Conservation (phyloP, 306 rosid species). For the Malus asiatica region DNA sequence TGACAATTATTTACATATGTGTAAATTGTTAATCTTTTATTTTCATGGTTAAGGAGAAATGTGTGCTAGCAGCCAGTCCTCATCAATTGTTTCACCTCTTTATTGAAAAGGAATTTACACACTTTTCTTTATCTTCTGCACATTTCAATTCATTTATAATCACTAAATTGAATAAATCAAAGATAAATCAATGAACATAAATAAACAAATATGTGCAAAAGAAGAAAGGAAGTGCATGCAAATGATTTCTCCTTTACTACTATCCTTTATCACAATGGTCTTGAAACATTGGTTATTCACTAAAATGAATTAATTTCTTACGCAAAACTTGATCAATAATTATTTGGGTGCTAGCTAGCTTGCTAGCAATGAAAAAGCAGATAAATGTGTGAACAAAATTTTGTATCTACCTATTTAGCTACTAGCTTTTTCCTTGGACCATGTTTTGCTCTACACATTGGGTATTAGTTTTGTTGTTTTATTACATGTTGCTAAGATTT, state of each 20-base stretch:
- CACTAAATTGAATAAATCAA: too few relatives aligned
- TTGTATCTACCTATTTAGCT: constrained; percentile 6
- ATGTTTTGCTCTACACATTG: constrained; percentile 14
- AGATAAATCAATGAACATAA: neutral
- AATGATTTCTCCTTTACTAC: neutral
- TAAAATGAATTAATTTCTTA: neutral
- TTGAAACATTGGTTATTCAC: neutral
- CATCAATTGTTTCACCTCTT: neutral
- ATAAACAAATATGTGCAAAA: too few relatives aligned
- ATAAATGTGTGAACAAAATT: constrained; percentile 7
- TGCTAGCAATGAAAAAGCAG: constrained; percentile 23
- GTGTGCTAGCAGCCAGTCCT: neutral
- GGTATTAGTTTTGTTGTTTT: constrained; percentile 21
- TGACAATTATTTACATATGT: neutral
- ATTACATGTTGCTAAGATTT: constrained; percentile 22
- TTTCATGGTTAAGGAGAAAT: neutral
- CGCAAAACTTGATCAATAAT: neutral
- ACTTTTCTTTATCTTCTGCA: neutral
- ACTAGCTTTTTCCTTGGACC: constrained; percentile 11
- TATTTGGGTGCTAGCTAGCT: neutral
- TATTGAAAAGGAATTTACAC: neutral
- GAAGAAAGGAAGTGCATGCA: neutral
- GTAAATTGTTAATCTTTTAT: neutral
- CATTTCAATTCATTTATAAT: neutral
- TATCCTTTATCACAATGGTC: neutral